A percentile compares a stretch with the other conserved stretches of the same genome.
phyloP scores from a whole-genome alignment of 179 eudicot species.

The Carnegiea gigantea region DNA sequence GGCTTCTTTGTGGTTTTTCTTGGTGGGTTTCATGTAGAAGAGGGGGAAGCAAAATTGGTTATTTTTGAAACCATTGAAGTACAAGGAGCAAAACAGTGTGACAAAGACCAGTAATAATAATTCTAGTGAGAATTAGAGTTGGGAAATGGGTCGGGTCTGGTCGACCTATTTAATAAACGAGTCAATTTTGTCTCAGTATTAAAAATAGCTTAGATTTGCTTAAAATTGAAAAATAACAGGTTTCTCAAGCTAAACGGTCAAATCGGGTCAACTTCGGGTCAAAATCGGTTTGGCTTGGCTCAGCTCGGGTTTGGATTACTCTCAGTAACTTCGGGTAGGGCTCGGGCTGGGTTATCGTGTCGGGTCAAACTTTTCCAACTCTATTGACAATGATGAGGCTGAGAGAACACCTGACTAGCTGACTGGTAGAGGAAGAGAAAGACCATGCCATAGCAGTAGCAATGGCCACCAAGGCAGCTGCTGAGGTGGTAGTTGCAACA shows the following conservation, averaged over 20 bases:
- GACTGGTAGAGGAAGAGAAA: slow-evolving; percentile 36
- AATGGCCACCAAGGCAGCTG: slow-evolving; percentile 75
- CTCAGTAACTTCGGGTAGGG: no score
- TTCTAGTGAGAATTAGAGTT: neutral
- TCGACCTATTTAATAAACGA: no score
- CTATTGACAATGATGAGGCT: slow-evolving; percentile 1
- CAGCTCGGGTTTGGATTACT: no score
- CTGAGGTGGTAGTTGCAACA: slow-evolving; percentile 74
- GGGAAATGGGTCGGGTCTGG: no score
- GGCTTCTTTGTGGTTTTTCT: neutral
- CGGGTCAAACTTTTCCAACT: no score
- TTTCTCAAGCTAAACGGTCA: no score
- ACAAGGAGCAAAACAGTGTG: slow-evolving; percentile 15
- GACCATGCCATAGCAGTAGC: slow-evolving; percentile 77
- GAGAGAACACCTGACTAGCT: slow-evolving; percentile 4
- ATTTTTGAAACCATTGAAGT: slow-evolving; percentile 23
- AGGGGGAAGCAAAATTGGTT: slow-evolving; percentile 37
- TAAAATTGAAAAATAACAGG: no score
- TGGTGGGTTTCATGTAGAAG: slow-evolving; percentile 21
- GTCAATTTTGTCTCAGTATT: no score
- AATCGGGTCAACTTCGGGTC: no score
- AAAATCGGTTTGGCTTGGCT: no score
- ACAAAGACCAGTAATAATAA: slow-evolving; percentile 8
- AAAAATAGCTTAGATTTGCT: no score
- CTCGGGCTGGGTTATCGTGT: no score